A percentile compares a stretch with the other conserved stretches of the same genome.
Evolutionary conservation across 345 rosid genomes (phyloP).

Genomic region (Eucalyptus tenuipes): DNA sequence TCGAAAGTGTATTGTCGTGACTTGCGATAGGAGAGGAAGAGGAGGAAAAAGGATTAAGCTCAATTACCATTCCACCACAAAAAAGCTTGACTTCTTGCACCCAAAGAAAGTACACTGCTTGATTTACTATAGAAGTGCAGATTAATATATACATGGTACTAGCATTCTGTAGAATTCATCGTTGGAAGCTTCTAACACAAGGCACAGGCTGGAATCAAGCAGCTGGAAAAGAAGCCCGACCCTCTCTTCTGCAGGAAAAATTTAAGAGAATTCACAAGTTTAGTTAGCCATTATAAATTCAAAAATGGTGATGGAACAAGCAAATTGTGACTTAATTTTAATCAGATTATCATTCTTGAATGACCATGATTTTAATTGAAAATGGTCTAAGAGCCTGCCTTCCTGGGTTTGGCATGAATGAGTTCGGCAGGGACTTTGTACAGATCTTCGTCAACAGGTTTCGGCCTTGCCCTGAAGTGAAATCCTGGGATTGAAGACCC

Average conservation of each 20-base stretch:
- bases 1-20: neutral
- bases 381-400: neutral
- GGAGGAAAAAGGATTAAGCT: neutral
- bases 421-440: constrained; percentile 27
- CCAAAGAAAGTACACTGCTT: neutral
- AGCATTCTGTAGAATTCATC: neutral
- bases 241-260: constrained; percentile 17
- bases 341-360: neutral
- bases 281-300: neutral
- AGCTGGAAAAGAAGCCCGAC: constrained; percentile 15
- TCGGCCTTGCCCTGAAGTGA: neutral
- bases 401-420: constrained; percentile 12
- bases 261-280: neutral
- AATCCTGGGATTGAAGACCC: neutral
- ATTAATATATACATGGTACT: neutral
- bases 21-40: neutral
- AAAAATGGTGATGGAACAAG: neutral
- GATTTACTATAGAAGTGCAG: neutral
- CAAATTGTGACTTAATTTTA: neutral
- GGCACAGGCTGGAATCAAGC: constrained; percentile 15
- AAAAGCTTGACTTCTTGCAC: neutral
- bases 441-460: constrained; percentile 23
- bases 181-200: neutral
- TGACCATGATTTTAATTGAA: neutral
- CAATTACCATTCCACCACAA: neutral